Evolutionary conservation across 2,329 filamentous ascomycete species (phyloP).

Genomic region (Penicillium sp.): DNA sequence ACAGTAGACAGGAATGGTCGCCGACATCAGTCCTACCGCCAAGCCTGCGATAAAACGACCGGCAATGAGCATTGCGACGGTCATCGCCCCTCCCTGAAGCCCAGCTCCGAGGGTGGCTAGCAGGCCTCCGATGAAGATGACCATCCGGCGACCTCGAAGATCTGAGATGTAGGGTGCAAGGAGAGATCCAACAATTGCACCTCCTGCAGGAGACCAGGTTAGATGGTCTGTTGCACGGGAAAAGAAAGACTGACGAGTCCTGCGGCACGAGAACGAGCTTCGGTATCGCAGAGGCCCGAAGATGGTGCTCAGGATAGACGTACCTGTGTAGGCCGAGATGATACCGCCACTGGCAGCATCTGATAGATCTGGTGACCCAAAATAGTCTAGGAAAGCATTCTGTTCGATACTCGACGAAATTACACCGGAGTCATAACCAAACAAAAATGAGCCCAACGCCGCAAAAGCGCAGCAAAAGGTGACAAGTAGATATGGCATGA

Average conservation of each 20-base stretch:
- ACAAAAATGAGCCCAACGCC: constrained; percentile 44
- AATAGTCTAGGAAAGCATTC: constrained; percentile 27
- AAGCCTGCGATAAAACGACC: constrained; percentile 47
- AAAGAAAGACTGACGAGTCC: too few relatives aligned
- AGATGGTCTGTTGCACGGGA: constrained; percentile 1
- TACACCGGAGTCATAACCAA: constrained; percentile 44
- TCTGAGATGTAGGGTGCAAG: constrained; percentile 32
- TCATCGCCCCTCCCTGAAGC: constrained; percentile 33
- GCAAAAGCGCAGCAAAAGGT: constrained; percentile 39
- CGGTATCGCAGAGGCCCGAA: background rate
- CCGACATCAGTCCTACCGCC: constrained; percentile 46
- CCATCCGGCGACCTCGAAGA: constrained; percentile 26
- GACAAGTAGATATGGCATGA: constrained; percentile 27
- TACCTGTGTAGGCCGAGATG: constrained; percentile 37
- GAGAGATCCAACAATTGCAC: constrained; percentile 35
- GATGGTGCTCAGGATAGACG: background rate
- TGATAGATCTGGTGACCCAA: constrained; percentile 23
- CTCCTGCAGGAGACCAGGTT: constrained; percentile 21
- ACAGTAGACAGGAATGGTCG: constrained; percentile 45
- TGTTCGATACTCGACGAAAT: constrained; percentile 35
- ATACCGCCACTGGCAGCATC: constrained; percentile 35
- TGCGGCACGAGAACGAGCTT: too few relatives aligned
- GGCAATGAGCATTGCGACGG: constrained; percentile 43
- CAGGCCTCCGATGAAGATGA: constrained; percentile 31
- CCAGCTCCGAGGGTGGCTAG: constrained; percentile 30